Conservation (phyloP, 495 filamentous ascomycete genomes). For the Penicillium cosmopolitanum region DNA sequence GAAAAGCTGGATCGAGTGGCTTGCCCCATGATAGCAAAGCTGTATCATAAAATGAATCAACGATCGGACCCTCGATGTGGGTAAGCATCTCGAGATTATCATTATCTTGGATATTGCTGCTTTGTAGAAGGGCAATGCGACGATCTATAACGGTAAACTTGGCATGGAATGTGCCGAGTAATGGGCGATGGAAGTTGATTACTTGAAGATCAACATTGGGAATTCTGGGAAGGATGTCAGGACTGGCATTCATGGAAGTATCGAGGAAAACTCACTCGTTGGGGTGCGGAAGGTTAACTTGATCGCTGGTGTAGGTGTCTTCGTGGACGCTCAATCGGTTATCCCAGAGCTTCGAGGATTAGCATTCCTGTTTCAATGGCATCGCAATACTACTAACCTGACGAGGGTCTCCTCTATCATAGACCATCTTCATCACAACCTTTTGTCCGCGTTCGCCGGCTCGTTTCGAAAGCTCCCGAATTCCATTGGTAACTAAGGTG, state of each 20-base stretch:
- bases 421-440: slow-evolving; percentile 72
- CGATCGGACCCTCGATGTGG: slow-evolving; percentile 76
- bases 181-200: slow-evolving; percentile 72
- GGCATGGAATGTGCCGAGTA: slow-evolving; percentile 75
- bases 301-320: slow-evolving; percentile 56
- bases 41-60: slow-evolving; percentile 74
- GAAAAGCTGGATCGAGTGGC: slow-evolving; percentile 62
- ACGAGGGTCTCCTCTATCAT: slow-evolving; percentile 69
- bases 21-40: slow-evolving; percentile 73
- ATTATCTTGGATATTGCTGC: slow-evolving; percentile 80
- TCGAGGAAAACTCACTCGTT: slow-evolving; percentile 39
- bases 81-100: slow-evolving; percentile 81
- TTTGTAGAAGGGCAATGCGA: slow-evolving; percentile 66
- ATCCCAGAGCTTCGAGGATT: slow-evolving; percentile 48
- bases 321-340: slow-evolving; percentile 62
- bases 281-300: slow-evolving; percentile 61
- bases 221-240: slow-evolving; percentile 34
- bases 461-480: slow-evolving; percentile 67
- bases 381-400: slow-evolving; percentile 40
- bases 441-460: slow-evolving; percentile 61
- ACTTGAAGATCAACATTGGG: slow-evolving; percentile 73
- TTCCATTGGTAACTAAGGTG: slow-evolving; percentile 66
- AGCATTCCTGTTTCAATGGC: slow-evolving; percentile 1
- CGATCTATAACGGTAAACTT: slow-evolving; percentile 81
- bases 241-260: too few species aligned